Conservation (phyloP, 1,139 yeast genomes). For the Hanseniaspora gamundiae region DNA sequence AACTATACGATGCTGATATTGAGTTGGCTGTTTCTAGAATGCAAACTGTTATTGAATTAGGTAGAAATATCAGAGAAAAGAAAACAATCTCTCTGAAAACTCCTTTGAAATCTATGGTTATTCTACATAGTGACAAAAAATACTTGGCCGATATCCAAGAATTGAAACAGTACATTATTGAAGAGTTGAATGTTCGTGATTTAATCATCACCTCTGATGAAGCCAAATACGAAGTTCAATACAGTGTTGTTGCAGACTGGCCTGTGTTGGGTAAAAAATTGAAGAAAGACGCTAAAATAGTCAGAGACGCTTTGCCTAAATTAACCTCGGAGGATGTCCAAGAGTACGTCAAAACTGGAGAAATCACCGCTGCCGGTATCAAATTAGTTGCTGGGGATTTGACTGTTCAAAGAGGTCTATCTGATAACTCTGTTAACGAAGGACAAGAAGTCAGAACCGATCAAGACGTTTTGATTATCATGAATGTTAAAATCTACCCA, state of each 20-base stretch:
- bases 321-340: constrained; percentile 77
- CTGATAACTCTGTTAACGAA: constrained; percentile 43
- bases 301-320: constrained; percentile 81
- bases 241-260: constrained; percentile 97
- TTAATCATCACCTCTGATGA: constrained; percentile 84
- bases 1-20: constrained; percentile 64
- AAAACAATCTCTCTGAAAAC: constrained; percentile 86
- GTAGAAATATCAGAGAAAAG: constrained; percentile 95
- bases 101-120: constrained; percentile 80
- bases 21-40: constrained; percentile 84
- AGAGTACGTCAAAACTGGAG: constrained; percentile 58
- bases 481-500: constrained; percentile 79
- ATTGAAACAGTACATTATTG: constrained; percentile 66
- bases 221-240: constrained; percentile 80
- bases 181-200: constrained; percentile 88
- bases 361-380: constrained; percentile 79
- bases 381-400: constrained; percentile 78
- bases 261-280: constrained; percentile 94
- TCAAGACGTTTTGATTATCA: constrained; percentile 73
- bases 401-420: constrained; percentile 80
- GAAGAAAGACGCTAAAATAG: constrained; percentile 86
- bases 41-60: constrained; percentile 95
- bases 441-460: constrained; percentile 84
- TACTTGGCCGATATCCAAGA: constrained; percentile 73
- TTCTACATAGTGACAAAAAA: constrained; percentile 63